Conservation (phyloP, 2,329 filamentous ascomycete species). For the Diaporthe vexans region DNA sequence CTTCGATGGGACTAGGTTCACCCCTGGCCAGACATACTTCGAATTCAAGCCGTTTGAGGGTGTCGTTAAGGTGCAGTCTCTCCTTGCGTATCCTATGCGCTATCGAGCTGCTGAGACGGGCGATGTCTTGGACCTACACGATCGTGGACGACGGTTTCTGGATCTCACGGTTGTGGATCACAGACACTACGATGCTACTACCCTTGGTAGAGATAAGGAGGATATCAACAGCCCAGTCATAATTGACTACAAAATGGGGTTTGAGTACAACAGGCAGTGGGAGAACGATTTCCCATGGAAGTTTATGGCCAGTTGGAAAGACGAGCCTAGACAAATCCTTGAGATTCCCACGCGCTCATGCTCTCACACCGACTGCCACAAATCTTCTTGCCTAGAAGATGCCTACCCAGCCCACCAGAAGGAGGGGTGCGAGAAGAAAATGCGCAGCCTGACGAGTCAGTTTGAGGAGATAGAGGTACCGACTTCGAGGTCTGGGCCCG, state of each 20-base stretch:
- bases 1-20: constrained; percentile 1
- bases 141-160: background rate
- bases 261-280: background rate
- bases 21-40: constrained; percentile 42
- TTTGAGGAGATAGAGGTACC: constrained; percentile 41
- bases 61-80: constrained; percentile 43
- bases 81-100: constrained; percentile 47
- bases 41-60: constrained; percentile 48
- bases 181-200: background rate
- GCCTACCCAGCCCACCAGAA: background rate
- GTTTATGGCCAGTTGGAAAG: background rate
- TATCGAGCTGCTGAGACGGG: constrained; percentile 39
- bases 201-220: background rate
- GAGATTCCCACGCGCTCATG: background rate
- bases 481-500: background rate
- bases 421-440: background rate
- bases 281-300: background rate
- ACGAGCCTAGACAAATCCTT: background rate
- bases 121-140: background rate
- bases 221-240: background rate
- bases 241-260: constrained; percentile 38
- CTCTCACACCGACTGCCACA: background rate
- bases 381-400: background rate
- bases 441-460: constrained; percentile 12
- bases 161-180: background rate